These are phyloP conservation scores for Trichoderma erinaceum DNA, from an alignment of 495 filamentous ascomycete genomes.

Conservation along the genomic window DNA sequence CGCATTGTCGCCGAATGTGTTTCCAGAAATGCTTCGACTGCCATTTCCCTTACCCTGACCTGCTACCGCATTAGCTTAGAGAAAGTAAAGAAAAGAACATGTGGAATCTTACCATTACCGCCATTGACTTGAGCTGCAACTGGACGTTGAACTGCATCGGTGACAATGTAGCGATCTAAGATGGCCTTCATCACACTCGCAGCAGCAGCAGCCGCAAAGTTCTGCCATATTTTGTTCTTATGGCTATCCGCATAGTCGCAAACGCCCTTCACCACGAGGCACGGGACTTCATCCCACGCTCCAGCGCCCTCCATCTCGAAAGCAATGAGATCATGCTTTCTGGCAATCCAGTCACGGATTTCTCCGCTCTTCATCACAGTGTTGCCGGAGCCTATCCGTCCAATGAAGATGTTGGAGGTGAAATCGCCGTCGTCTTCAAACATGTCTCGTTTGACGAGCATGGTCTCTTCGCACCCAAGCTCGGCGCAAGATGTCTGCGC, in stretches of 20 bases:
- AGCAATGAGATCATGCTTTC: constrained; percentile 25
- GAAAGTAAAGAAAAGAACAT: not conserved
- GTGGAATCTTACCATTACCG: not conserved
- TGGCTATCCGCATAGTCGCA: constrained; percentile 43
- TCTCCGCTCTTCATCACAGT: constrained; percentile 26
- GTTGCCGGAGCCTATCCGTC: constrained; percentile 28
- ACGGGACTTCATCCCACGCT: constrained; percentile 31
- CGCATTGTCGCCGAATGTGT: not conserved
- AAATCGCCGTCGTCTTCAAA: not conserved
- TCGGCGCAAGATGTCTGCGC: not conserved
- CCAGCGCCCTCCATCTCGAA: constrained; percentile 43
- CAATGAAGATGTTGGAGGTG: not conserved
- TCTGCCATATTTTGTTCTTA: constrained; percentile 38
- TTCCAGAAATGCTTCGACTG: constrained; percentile 1
- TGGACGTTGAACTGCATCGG: not conserved
- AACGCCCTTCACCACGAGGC: constrained; percentile 35
- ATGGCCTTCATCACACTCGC: constrained; percentile 24
- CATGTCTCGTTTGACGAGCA: not conserved
- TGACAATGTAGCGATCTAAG: constrained; percentile 15
- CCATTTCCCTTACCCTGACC: not conserved
- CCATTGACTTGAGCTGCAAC: not conserved
- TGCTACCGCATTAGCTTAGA: not conserved
- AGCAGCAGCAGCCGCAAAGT: constrained; percentile 35
- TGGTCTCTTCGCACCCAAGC: not conserved
- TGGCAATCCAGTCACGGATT: constrained; percentile 23